Conservation (phyloP, 1,284 basidiomycete species). For the Abortiporus biennis region DNA sequence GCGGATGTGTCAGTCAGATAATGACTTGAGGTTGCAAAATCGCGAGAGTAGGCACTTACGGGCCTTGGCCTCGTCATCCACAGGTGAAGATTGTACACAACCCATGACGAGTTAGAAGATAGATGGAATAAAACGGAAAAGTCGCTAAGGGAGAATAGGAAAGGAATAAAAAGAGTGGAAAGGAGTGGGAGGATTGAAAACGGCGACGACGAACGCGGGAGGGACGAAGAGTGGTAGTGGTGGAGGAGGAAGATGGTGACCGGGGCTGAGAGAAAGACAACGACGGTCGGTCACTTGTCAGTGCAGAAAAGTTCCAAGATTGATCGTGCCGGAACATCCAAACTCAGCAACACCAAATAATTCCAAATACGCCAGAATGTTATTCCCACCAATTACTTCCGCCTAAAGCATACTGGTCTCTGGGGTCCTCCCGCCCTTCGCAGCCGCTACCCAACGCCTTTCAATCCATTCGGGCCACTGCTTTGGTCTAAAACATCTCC, state of each 20-base stretch:
- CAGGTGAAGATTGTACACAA: conserved; percentile 64
- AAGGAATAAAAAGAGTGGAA: conserved; percentile 17
- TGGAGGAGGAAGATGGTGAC: neutral
- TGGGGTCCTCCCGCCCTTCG: too few relatives aligned
- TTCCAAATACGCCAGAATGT: too few relatives aligned
- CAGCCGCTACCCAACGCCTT: too few relatives aligned
- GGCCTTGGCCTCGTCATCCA: conserved; percentile 78
- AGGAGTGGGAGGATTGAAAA: conserved; percentile 12
- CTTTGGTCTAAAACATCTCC: too few relatives aligned
- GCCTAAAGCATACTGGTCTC: too few relatives aligned
- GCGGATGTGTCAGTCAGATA: conserved; percentile 4
- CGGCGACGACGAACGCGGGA: conserved; percentile 9
- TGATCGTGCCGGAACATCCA: too few relatives aligned
- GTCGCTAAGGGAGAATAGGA: conserved; percentile 11
- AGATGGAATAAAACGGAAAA: conserved; percentile 3
- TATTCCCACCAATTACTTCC: too few relatives aligned
- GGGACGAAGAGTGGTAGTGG: conserved; percentile 3
- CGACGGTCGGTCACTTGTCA: too few relatives aligned
- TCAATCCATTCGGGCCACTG: too few relatives aligned
- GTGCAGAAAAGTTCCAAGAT: too few relatives aligned
- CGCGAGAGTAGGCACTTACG: conserved; percentile 45
- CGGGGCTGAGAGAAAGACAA: neutral
- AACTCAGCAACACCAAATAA: too few relatives aligned
- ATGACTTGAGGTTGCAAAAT: conserved; percentile 3
- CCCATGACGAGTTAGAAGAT: conserved; percentile 44